A percentile compares a stretch with the other conserved stretches of the same genome.
Conservation (phyloP, 1,284 basidiomycete genomes). For the Microbotryum lychnidis-dioicae region DNA sequence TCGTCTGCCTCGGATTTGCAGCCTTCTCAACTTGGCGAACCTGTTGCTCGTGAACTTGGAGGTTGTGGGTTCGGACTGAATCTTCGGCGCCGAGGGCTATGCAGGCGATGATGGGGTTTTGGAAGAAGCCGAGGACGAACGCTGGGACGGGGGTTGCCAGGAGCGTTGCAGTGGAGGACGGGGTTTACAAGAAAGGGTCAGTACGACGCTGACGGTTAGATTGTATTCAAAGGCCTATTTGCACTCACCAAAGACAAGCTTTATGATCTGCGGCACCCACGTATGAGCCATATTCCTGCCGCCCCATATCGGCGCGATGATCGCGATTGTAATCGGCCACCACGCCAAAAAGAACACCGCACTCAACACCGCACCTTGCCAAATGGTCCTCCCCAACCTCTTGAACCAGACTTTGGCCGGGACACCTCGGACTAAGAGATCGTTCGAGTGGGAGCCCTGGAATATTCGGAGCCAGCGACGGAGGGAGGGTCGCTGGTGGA, state of each 20-base stretch:
- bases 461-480: conserved; percentile 35
- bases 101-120: conserved; percentile 24
- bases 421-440: conserved; percentile 34
- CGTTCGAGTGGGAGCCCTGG: conserved; percentile 38
- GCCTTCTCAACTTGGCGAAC: conserved; percentile 23
- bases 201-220: neutral
- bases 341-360: conserved; percentile 41
- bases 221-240: too few species aligned
- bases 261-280: conserved; percentile 39
- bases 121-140: conserved; percentile 22
- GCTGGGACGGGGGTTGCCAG: neutral
- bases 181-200: neutral
- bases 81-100: conserved; percentile 31
- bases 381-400: conserved; percentile 36
- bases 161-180: neutral
- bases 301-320: conserved; percentile 38
- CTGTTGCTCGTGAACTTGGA: conserved; percentile 19
- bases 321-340: conserved; percentile 40
- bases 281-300: conserved; percentile 35
- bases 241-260: conserved; percentile 36
- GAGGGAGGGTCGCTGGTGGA: conserved; percentile 30
- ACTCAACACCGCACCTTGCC: conserved; percentile 40
- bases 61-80: conserved; percentile 19
- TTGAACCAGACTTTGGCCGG: conserved; percentile 29
- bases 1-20: conserved; percentile 10